A percentile compares a stretch with the other conserved stretches of the same genome.
phyloP scores from a whole-genome alignment of 768 basidiomycete species.

The Boletus subcaerulescens region DNA sequence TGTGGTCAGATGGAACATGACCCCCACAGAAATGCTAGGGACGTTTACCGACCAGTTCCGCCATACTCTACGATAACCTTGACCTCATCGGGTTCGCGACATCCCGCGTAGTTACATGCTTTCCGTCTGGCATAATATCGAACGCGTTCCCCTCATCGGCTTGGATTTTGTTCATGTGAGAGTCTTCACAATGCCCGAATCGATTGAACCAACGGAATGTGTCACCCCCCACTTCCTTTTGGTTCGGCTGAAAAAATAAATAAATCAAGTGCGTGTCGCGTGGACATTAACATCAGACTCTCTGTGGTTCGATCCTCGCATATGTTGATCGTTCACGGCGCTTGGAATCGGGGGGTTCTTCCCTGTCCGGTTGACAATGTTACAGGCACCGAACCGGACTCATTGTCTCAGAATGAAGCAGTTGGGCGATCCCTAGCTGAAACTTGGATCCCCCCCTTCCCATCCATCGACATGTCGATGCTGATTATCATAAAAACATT shows the following conservation, averaged over 20 bases:
- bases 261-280: too few species aligned
- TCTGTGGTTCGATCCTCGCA: too few species aligned
- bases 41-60: conserved; percentile 13
- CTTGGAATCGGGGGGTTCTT: too few species aligned
- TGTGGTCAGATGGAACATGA: conserved; percentile 30
- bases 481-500: not conserved
- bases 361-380: too few species aligned
- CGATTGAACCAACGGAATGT: not conserved
- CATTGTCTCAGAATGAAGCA: too few species aligned
- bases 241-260: too few species aligned
- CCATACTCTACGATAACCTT: not conserved
- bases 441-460: not conserved
- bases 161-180: not conserved
- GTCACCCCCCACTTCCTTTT: too few species aligned
- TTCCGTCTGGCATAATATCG: not conserved
- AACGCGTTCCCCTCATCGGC: not conserved
- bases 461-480: not conserved
- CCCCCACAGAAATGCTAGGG: conserved; percentile 22
- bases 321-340: too few species aligned
- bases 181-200: not conserved
- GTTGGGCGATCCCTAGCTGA: too few species aligned
- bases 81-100: not conserved
- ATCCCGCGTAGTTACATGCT: not conserved
- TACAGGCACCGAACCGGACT: too few species aligned
- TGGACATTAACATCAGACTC: too few species aligned